A percentile compares a stretch with the other conserved stretches of the same genome.
phyloP scores from a whole-genome alignment of 495 filamentous ascomycete species.

The Trichocladium uniseriatum region DNA sequence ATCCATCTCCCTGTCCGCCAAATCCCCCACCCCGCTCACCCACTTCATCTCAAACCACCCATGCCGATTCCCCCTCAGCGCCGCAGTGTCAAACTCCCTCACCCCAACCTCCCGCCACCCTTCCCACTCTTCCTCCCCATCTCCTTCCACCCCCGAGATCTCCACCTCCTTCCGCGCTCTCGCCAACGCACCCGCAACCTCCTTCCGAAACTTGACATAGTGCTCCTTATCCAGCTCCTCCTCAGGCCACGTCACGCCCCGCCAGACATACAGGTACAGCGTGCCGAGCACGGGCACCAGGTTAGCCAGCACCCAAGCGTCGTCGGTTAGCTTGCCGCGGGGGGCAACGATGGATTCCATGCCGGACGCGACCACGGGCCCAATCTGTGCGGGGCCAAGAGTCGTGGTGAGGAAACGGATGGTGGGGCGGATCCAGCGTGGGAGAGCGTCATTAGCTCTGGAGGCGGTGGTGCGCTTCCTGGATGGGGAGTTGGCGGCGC shows the following conservation, averaged over 20 bases:
- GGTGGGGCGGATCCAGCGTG: constrained; percentile 56
- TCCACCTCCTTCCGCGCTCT: constrained; percentile 25
- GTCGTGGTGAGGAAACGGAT: constrained; percentile 53
- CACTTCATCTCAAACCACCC: constrained; percentile 62
- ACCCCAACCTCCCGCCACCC: constrained; percentile 35
- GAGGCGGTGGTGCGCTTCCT: not conserved
- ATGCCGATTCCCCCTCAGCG: constrained; percentile 45
- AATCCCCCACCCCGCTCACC: constrained; percentile 43
- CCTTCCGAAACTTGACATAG: constrained; percentile 31
- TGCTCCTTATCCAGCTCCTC: constrained; percentile 29
- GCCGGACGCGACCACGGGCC: constrained; percentile 35
- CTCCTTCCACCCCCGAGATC: constrained; percentile 4
- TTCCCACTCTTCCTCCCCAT: constrained; percentile 38
- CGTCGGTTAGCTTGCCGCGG: constrained; percentile 26
- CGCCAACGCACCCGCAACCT: constrained; percentile 31
- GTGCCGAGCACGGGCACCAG: constrained; percentile 52
- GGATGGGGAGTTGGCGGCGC: constrained; percentile 5
- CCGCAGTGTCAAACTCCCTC: constrained; percentile 52
- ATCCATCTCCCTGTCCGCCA: constrained; percentile 24
- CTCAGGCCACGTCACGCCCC: constrained; percentile 32
- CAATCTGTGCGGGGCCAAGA: constrained; percentile 28
- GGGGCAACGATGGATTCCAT: constrained; percentile 35
- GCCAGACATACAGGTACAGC: constrained; percentile 54
- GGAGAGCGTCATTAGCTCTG: constrained; percentile 30
- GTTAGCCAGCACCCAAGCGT: constrained; percentile 47